phyloP scores from a whole-genome alignment of 2,329 filamentous ascomycete species.

The Fusarium nanum region DNA sequence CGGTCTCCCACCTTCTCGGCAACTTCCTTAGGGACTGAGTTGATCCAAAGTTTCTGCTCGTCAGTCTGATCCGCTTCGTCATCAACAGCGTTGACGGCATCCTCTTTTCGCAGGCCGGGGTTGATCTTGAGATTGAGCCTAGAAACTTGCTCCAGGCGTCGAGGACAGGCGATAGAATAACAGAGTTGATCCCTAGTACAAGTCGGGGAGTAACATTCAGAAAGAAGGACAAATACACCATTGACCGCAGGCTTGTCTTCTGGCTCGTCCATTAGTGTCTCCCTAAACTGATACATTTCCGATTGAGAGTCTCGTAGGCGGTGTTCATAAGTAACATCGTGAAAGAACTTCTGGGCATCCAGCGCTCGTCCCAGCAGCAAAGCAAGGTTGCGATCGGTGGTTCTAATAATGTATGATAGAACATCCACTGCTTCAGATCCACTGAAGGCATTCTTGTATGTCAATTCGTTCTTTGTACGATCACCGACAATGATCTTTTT shows the following conservation, averaged over 20 bases:
- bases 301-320: slow-evolving; percentile 91
- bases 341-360: slow-evolving; percentile 98
- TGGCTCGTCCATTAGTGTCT: slow-evolving; percentile 87
- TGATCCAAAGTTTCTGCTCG: slow-evolving; percentile 99
- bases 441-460: slow-evolving; percentile 97
- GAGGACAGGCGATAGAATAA: slow-evolving; percentile 96
- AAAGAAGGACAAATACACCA: slow-evolving; percentile 94
- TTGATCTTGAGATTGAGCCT: slow-evolving; percentile 93
- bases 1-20: slow-evolving; percentile 88
- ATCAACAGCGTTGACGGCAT: slow-evolving; percentile 71
- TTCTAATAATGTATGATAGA: slow-evolving; percentile 96
- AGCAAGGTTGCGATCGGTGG: slow-evolving; percentile 93
- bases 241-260: slow-evolving; percentile 82
- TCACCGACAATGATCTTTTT: slow-evolving; percentile 88
- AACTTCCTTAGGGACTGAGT: slow-evolving; percentile 94
- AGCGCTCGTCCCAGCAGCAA: slow-evolving; percentile 89
- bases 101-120: slow-evolving; percentile 80
- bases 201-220: slow-evolving; percentile 97
- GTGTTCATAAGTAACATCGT: slow-evolving; percentile 98
- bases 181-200: slow-evolving; percentile 95
- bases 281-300: slow-evolving; percentile 97
- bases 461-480: slow-evolving; percentile 93
- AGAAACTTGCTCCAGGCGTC: slow-evolving; percentile 93
- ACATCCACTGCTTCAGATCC: slow-evolving; percentile 96
- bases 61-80: slow-evolving; percentile 87